A percentile compares a stretch with the other conserved stretches of the same genome.
Evolutionary conservation across 495 filamentous ascomycete genomes (phyloP).

Genomic region (Rostrohypoxylon terebratum): DNA sequence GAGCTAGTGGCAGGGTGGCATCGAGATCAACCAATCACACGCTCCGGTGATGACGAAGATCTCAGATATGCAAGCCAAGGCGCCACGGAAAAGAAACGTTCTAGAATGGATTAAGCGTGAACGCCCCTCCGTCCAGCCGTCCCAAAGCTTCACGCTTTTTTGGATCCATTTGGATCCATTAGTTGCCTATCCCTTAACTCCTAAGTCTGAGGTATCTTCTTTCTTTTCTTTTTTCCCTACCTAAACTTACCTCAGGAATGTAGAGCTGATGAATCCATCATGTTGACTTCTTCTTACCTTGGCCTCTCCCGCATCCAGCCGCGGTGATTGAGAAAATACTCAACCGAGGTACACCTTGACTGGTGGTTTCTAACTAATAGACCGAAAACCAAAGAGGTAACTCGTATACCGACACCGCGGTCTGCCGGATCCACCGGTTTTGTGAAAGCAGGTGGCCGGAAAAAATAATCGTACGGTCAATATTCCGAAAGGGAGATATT

Average conservation of each 20-base stretch:
- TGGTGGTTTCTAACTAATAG: neutral
- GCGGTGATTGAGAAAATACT: slow-evolving; percentile 21
- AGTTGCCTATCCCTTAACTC: neutral
- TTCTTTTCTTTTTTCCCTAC: neutral
- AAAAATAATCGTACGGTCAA: slow-evolving; percentile 30
- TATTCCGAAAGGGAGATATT: slow-evolving; percentile 21
- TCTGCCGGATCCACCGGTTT: slow-evolving; percentile 13
- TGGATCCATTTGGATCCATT: no score
- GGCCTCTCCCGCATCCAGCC: slow-evolving; percentile 1
- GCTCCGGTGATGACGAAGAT: slow-evolving; percentile 29
- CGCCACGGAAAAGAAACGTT: slow-evolving; percentile 30
- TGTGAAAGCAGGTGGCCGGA: neutral
- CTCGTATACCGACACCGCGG: slow-evolving; percentile 13
- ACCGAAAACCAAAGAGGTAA: neutral
- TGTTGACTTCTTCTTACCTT: slow-evolving; percentile 20
- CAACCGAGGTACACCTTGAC: neutral
- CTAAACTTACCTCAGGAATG: slow-evolving; percentile 7
- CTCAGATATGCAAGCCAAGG: slow-evolving; percentile 35
- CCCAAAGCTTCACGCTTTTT: slow-evolving; percentile 6
- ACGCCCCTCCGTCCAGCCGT: slow-evolving; percentile 13
- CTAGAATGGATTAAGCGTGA: slow-evolving; percentile 26
- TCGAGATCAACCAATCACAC: slow-evolving; percentile 43
- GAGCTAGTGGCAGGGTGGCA: slow-evolving; percentile 22
- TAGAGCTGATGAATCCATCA: slow-evolving; percentile 10
- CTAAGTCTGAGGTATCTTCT: neutral